These are phyloP conservation scores for Buxus sempervirens DNA, from an alignment of 164 flowering plant genomes.

Conservation along the genomic window DNA sequence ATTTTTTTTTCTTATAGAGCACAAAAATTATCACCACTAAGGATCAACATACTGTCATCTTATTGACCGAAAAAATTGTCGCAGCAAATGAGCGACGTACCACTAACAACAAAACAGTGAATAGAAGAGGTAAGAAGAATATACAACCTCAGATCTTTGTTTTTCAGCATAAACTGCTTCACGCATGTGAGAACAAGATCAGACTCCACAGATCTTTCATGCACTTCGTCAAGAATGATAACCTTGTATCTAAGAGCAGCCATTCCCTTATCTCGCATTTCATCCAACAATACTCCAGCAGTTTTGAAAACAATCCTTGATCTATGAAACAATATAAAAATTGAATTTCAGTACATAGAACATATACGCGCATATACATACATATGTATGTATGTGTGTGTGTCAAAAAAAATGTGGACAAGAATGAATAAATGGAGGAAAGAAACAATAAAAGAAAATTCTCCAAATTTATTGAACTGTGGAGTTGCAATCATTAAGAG, in stretches of 20 bases:
- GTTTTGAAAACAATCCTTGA: slow-evolving; percentile 88
- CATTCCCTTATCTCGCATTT: slow-evolving; percentile 84
- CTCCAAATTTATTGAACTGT: neutral
- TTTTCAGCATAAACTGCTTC: slow-evolving; percentile 80
- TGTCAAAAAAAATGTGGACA: neutral
- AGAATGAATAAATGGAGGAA: neutral
- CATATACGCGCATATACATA: too few relatives aligned
- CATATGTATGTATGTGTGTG: too few relatives aligned
- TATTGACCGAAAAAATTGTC: neutral
- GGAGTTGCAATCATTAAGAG: neutral
- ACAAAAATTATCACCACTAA: neutral
- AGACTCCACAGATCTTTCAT: slow-evolving; percentile 98
- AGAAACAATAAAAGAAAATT: neutral
- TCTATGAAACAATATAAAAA: slow-evolving; percentile 36
- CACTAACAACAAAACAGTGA: neutral
- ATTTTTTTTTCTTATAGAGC: neutral
- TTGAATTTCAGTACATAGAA: too few relatives aligned
- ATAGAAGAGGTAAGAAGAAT: neutral
- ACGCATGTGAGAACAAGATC: slow-evolving; percentile 96
- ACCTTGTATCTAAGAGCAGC: slow-evolving; percentile 83
- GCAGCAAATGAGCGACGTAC: neutral
- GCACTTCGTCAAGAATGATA: slow-evolving; percentile 96
- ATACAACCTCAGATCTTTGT: slow-evolving; percentile 63
- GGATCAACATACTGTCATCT: neutral
- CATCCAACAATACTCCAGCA: slow-evolving; percentile 96